Conservation (phyloP, 331 rosid genomes). For the Quercus tomentella region DNA sequence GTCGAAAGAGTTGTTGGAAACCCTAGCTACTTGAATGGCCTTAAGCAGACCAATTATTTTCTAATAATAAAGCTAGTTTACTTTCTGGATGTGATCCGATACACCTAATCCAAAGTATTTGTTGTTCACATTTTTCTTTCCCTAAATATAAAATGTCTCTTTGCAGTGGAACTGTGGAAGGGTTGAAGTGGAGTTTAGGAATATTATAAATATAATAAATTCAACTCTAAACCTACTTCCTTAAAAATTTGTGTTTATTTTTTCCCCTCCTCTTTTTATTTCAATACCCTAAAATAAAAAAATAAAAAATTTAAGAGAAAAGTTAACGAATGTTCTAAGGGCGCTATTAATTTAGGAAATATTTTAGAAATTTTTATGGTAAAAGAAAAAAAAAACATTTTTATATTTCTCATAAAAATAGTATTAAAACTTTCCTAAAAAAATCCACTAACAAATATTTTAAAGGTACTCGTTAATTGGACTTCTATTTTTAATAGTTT, state of each 20-base stretch:
- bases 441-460: too few relatives aligned
- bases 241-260: not conserved
- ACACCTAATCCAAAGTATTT: constrained; percentile 50
- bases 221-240: not conserved
- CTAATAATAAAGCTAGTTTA: constrained; percentile 5
- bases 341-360: too few relatives aligned
- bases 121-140: not conserved
- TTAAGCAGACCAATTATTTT: constrained; percentile 3
- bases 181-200: not conserved
- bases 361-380: too few relatives aligned
- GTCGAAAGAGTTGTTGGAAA: constrained; percentile 41
- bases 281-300: not conserved
- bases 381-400: too few relatives aligned
- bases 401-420: too few relatives aligned
- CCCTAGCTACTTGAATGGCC: constrained; percentile 33
- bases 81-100: constrained; percentile 15
- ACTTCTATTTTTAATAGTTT: too few relatives aligned
- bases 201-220: not conserved
- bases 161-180: constrained; percentile 6
- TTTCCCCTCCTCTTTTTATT: not conserved
- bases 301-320: too few relatives aligned
- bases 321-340: too few relatives aligned
- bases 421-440: too few relatives aligned
- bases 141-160: constrained; percentile 7
- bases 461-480: too few relatives aligned